These are phyloP conservation scores for Tricholomella constricta DNA, from an alignment of 768 basidiomycete species.

Conservation along the genomic window DNA sequence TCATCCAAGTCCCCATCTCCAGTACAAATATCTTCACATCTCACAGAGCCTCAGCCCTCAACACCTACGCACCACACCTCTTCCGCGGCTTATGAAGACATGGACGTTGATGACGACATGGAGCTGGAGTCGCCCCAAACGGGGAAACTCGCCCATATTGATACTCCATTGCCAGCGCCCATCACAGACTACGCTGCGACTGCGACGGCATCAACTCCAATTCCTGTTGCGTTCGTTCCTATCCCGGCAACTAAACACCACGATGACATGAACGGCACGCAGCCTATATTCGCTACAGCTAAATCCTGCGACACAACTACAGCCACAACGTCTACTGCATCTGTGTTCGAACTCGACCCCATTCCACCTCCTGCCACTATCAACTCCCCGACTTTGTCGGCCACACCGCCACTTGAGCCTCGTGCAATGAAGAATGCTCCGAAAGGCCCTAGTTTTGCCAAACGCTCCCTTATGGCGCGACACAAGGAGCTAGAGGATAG, in stretches of 20 bases:
- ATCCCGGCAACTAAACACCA: background rate
- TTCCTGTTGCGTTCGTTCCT: background rate
- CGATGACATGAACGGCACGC: background rate
- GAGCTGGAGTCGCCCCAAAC: conserved; percentile 29
- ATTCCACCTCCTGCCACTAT: background rate
- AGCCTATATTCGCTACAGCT: background rate
- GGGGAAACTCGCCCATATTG: conserved; percentile 1
- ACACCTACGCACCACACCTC: background rate
- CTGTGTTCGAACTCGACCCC: background rate
- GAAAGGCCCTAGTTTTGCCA: conserved; percentile 38
- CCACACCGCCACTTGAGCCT: conserved; percentile 35
- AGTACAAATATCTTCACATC: background rate
- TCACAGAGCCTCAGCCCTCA: background rate
- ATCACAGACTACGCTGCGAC: background rate
- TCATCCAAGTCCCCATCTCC: conserved; percentile 11
- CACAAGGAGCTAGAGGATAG: conserved; percentile 48
- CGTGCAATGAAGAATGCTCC: conserved; percentile 40
- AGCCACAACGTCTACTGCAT: background rate
- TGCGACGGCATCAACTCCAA: background rate
- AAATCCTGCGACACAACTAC: background rate
- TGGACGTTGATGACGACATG: conserved; percentile 33
- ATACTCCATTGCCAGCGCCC: background rate
- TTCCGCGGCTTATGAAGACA: conserved; percentile 13
- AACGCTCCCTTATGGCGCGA: conserved; percentile 39
- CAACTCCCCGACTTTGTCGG: conserved; percentile 9